Conservation (phyloP, 2,329 filamentous ascomycete species). For the Plenodomus lindquistii region DNA sequence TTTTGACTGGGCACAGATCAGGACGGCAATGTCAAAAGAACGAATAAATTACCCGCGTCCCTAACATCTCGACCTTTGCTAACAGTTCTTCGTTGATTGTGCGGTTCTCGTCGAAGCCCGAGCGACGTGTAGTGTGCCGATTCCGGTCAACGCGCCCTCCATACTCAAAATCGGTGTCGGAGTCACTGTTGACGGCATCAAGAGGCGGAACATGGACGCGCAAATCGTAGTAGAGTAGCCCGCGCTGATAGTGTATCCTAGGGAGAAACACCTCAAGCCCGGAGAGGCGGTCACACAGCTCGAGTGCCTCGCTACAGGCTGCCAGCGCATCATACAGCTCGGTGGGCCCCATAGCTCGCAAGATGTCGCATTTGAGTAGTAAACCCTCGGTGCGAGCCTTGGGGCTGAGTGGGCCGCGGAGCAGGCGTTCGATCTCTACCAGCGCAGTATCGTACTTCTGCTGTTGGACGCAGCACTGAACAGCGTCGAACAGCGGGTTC, state of each 20-base stretch:
- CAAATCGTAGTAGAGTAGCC: constrained; percentile 29
- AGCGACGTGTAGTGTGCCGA: constrained; percentile 16
- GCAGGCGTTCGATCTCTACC: constrained; percentile 26
- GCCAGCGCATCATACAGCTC: constrained; percentile 35
- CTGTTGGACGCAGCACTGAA: constrained; percentile 20
- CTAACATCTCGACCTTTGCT: constrained; percentile 14
- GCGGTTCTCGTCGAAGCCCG: constrained; percentile 36
- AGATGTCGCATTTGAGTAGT: constrained; percentile 34
- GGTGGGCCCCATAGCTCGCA: constrained; percentile 25
- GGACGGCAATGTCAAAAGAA: neutral
- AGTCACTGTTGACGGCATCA: neutral
- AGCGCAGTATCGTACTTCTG: constrained; percentile 30
- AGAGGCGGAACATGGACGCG: constrained; percentile 5
- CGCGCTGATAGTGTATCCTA: constrained; percentile 31
- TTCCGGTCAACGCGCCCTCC: neutral
- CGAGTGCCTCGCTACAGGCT: constrained; percentile 36
- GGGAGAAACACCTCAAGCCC: constrained; percentile 27
- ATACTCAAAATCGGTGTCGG: neutral
- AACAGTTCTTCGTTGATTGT: constrained; percentile 19
- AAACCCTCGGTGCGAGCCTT: constrained; percentile 33
- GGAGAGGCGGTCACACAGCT: constrained; percentile 26
- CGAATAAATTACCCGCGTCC: constrained; percentile 11
- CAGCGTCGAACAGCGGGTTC: constrained; percentile 22
- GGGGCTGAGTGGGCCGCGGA: constrained; percentile 28
- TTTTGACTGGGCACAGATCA: constrained; percentile 17